phyloP scores from a whole-genome alignment of 2,329 filamentous ascomycete genomes.

The Fusarium succisae region DNA sequence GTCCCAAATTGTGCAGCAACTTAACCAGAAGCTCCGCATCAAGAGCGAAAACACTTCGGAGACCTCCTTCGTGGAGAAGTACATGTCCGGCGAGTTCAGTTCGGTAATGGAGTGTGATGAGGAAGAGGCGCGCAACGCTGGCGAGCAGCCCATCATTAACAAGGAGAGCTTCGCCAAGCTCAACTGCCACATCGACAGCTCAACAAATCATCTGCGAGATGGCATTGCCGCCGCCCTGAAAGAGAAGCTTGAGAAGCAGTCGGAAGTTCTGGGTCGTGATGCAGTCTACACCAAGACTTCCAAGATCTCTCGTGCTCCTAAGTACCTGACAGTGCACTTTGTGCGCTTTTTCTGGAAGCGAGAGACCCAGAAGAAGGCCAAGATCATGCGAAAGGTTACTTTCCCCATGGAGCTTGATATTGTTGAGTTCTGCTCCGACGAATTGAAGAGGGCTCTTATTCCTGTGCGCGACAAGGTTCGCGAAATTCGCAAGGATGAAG shows the following conservation, averaged over 20 bases:
- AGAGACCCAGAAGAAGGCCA: slow-evolving; percentile 96
- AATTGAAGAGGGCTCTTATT: slow-evolving; percentile 81
- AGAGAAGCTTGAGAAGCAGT: slow-evolving; percentile 92
- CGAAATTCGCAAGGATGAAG: slow-evolving; percentile 92
- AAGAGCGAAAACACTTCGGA: slow-evolving; percentile 63
- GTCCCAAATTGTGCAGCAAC: slow-evolving; percentile 90
- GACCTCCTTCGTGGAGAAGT: slow-evolving; percentile 85
- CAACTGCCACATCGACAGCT: slow-evolving; percentile 90
- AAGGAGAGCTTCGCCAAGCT: slow-evolving; percentile 88
- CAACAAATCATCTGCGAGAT: slow-evolving; percentile 90
- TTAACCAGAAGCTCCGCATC: slow-evolving; percentile 80
- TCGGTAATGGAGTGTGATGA: slow-evolving; percentile 87
- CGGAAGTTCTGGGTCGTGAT: slow-evolving; percentile 78
- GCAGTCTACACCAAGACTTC: slow-evolving; percentile 89
- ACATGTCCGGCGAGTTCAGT: slow-evolving; percentile 84
- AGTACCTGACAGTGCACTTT: slow-evolving; percentile 96
- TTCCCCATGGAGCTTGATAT: slow-evolving; percentile 94
- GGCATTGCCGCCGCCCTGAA: slow-evolving; percentile 83
- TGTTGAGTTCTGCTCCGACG: slow-evolving; percentile 94
- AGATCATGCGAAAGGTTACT: slow-evolving; percentile 98
- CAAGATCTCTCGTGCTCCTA: slow-evolving; percentile 88
- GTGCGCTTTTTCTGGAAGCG: slow-evolving; percentile 98
- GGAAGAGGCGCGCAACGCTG: slow-evolving; percentile 75
- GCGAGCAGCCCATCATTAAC: slow-evolving; percentile 73
- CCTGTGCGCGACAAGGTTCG: slow-evolving; percentile 97